Base-by-base conservation (phyloP, 2,329 filamentous ascomycete genomes). In the Sodiomyces alkalinus region DNA sequence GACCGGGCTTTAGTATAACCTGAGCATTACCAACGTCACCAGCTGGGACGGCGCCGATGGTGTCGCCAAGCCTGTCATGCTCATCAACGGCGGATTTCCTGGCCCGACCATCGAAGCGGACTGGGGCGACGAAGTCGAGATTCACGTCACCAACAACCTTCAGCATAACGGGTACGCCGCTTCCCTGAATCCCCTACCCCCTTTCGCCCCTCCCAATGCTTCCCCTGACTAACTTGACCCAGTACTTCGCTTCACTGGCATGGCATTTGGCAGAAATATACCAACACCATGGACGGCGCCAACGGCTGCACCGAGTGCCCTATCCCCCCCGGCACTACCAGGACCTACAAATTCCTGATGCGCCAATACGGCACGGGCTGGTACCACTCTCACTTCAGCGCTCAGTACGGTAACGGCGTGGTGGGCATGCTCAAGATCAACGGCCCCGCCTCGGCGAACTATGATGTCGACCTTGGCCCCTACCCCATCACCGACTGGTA, bases 121-220 rank as follows among this genome's bases (percentile, higher is more conserved):
- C 36, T 60, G 56, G 56, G 57, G 57, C 14, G 57, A 62, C 36
- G 40, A 34, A 23, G 46, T 57, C 21, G 49, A 73, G 26, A 62
- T 76, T 27, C 68, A 68, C 20, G 60, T 76, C 34, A 57, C 67
- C 49, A 80, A 80, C 44, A 55, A 64, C 7, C 60, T 77, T 4
- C 58, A 58, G 5, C 40, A 40, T 9, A 46, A 47, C 21, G 48
- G 50, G 33, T 43, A 21, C 19, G 36, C 35, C 16, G n/a, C 6
- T 25, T 25, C n/a, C n/a, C n/a, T n/a, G n/a, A n/a, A n/a, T n/a
- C n/a, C n/a, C n/a, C n/a, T n/a, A n/a, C n/a, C n/a, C n/a, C n/a
- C n/a, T n/a, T n/a, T n/a, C n/a, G n/a, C n/a, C n/a, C n/a, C n/a
- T n/a, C n/a, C n/a, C n/a, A n/a, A n/a, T n/a, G n/a, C n/a, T n/a